Evolutionary conservation across 2,329 filamentous ascomycete genomes (phyloP), one percentile per base, ranked within the genome.

Genomic region (Phialocephala sp.): DNA sequence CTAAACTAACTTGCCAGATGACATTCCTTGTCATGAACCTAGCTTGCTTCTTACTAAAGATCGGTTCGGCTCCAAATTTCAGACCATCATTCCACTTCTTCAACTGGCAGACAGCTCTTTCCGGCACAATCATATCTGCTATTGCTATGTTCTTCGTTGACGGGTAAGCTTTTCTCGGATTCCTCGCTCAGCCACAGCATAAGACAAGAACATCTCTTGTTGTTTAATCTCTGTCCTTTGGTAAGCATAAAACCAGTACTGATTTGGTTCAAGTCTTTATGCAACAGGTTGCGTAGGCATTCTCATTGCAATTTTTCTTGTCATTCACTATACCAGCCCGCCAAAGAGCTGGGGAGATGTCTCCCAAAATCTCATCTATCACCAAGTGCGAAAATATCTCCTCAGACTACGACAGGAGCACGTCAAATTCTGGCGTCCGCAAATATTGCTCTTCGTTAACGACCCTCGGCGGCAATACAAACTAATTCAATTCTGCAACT

Each of bases 301-400:
- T 20, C 81, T 96, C 8, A 81, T 94, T 8, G 78, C 91, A n/a
- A 81, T 97, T 1, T 97, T 97, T 76, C 78, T 94, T 18, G 79
- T 96, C 39, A 95, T 97, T 35, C 93, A 97, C 74, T 97, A 94
- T 71, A 89, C 90, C 0, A 91, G 90, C 37, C 91, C 92, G 0
- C 93, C 93, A 0, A 97, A 96, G 75, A 87, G 90, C 41, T 97
- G 93, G 93, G 93, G 93, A 1, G 93, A 96, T 76, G 92, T 97
- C 20, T 94, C 91, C 9, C 93, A 97, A 73, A 94, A 92, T 72
- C 80, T 97, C 67, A 96, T 97, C 60, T 97, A 96, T 74, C 87
- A 90, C 69, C 93, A 97, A 79, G 92, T 96, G 15, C 86, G 93
- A 66, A 97, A 97, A 73, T 96, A 97, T 74, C 79, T 97, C 36